Evolutionary conservation across 257 asterid species (phyloP), one percentile per base, ranked within the genome.

Genomic region (Primulina huaijiensis): DNA sequence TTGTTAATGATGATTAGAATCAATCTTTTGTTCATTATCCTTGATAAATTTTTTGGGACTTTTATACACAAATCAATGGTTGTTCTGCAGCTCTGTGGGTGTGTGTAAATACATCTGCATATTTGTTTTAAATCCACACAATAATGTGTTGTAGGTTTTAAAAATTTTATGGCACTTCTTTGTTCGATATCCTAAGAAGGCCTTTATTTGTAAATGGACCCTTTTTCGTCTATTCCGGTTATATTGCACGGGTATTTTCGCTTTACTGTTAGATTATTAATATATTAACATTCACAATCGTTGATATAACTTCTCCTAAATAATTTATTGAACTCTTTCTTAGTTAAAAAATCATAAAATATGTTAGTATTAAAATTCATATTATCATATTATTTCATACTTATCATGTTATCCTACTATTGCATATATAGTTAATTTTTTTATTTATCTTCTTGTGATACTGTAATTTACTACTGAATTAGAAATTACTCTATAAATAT

Each of bases 121-220:
- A 60, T 61, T 7, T 77, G 14, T 63, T 40, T 69, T 50, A 31
- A 37, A 33, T 74, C 60, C 40, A 7, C 69, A 43, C 30, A 34
- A 29, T 71, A 27, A 58, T 64, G 37, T 55, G 60, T 34, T 57
- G 17, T 0, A 3, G 53, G 58, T 40, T 59, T 60, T 43, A 65
- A 56, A 53, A 20, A 65, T 29, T 63, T 62, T 62, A 35, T 71
- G 57, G 37, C 46, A 64, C 20, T 34, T 67, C 33, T 33, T 65
- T 62, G 56, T 63, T 72, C 27, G 25, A 52, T 65, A 43, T 70
- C 67, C 66, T 35, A 68, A 46, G 25, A 5, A 29, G 33, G 69
- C 19, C 31, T 64, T 67, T 55, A 9, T 68, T 60, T 53, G 43
- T 59, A 57, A 35, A 62, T 16, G 8, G 20, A 23, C 16, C 55